These are phyloP conservation scores for Pythium grandisporangium DNA, from an alignment of 352 stramenopile species.

Conservation along the genomic window DNA sequence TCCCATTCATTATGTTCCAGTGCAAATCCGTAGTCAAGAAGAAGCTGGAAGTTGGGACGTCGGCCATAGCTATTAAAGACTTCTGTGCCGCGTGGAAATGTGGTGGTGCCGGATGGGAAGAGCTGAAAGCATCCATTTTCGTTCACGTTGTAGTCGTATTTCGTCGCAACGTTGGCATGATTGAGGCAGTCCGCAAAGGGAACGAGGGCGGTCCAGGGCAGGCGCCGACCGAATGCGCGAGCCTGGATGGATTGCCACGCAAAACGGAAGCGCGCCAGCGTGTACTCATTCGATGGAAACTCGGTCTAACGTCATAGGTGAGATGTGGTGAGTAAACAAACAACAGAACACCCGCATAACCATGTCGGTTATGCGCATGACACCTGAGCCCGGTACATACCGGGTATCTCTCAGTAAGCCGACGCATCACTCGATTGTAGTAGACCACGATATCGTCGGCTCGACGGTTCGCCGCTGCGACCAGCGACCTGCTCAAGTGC, in stretches of 20 bases:
- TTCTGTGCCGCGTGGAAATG: constrained; percentile 51
- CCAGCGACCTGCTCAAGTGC: constrained; percentile 40
- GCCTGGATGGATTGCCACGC: constrained; percentile 87
- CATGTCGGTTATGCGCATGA: background rate
- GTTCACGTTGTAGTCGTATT: constrained; percentile 76
- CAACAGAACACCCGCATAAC: too few relatives aligned
- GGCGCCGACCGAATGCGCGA: constrained; percentile 82
- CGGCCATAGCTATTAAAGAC: constrained; percentile 91
- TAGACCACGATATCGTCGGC: constrained; percentile 43
- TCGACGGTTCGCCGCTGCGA: constrained; percentile 33
- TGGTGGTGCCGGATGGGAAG: constrained; percentile 47
- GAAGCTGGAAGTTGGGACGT: constrained; percentile 78
- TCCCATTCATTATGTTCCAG: constrained; percentile 88
- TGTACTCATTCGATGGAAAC: constrained; percentile 47
- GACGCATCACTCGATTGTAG: constrained; percentile 39
- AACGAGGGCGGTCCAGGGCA: constrained; percentile 88
- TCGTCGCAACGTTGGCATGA: constrained; percentile 85
- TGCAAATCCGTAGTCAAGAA: constrained; percentile 91
- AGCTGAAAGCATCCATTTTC: constrained; percentile 51
- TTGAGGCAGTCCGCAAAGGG: constrained; percentile 91
- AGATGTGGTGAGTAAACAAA: too few relatives aligned
- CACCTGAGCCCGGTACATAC: constrained; percentile 10
- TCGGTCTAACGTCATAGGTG: too few relatives aligned
- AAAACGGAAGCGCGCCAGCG: constrained; percentile 61
- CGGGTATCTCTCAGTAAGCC: constrained; percentile 36